Evolutionary conservation across 2,329 filamentous ascomycete genomes (phyloP), one percentile per base, ranked within the genome.

Genomic region (Pyricularia grisea): DNA sequence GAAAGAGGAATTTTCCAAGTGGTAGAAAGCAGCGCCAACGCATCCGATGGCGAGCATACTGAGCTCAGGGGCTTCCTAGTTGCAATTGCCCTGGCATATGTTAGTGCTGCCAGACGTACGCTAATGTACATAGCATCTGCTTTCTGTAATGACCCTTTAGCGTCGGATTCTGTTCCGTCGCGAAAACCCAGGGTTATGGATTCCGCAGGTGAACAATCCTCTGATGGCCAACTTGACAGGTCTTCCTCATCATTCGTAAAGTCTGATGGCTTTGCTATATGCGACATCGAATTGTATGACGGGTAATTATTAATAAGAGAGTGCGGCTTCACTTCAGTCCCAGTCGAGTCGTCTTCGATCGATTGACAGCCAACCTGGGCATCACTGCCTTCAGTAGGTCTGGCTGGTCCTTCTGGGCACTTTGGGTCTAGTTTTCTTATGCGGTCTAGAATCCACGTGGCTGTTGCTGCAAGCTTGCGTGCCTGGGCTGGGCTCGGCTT

Each of bases 1-100:
- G 79, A 74, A 27, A 83, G 74, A 0, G 79, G 77, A 3, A 81
- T 77, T 23, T 78, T 75, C 81, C 81, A 83, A 20, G 79, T 77
- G 4, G 76, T 76, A 17, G 73, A 72, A 78, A 81, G 84, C 3
- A 84, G 75, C 27, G 73, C 72, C 11, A 78, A 71, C 58, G 82
- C 79, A 55, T 83, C 79, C 2, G 73, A 70, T 14, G 76, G 71
- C 2, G 76, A 77, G 72, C 81, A 81, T 0, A 79, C 74, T 6
- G 73, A 70, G 68, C 79, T 80, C 4, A 82, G 78, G 0, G 82
- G 80, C 5, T 73, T 73, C 10, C 80, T 78, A 9, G 73, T 71
- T 4, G 78, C 71, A 17, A 85, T 81, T 4, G 83, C 81, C 3
- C 78, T 77, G 68, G 79, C 79, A 75, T 85, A 86, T 25, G 86